phyloP scores from a whole-genome alignment of 1,284 basidiomycete species.

The Rhodotorula sp. region DNA sequence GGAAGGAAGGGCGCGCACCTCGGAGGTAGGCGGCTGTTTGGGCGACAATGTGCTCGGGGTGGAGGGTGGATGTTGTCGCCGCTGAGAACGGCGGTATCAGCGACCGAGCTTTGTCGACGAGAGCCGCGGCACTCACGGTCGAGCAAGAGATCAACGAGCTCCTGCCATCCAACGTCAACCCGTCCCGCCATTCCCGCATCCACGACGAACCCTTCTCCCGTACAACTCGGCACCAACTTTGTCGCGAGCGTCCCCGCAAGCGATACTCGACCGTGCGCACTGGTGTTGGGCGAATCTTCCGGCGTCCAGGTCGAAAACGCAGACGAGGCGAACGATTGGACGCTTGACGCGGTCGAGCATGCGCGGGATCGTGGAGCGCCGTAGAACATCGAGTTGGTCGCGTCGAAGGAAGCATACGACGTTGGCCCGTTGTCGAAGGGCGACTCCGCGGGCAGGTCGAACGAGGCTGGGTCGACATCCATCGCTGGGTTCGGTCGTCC shows the following conservation, averaged over 20 bases:
- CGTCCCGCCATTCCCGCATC: not conserved
- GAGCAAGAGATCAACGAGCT: constrained; percentile 22
- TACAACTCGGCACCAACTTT: not conserved
- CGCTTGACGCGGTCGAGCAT: constrained; percentile 18
- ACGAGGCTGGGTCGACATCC: too few relatives aligned
- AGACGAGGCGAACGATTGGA: constrained; percentile 13
- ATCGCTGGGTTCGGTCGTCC: too few relatives aligned
- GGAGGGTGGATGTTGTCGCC: not conserved
- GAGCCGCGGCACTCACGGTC: constrained; percentile 10
- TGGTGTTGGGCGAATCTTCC: constrained; percentile 1
- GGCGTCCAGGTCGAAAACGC: constrained; percentile 3
- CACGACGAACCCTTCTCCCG: constrained; percentile 8
- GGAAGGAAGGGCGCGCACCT: not conserved
- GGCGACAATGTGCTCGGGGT: not conserved
- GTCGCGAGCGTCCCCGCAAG: not conserved
- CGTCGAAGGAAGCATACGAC: not conserved
- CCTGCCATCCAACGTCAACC: constrained; percentile 11
- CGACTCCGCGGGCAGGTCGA: too few relatives aligned
- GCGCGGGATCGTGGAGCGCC: constrained; percentile 9
- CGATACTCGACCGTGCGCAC: not conserved
- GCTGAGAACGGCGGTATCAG: not conserved
- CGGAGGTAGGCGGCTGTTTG: not conserved
- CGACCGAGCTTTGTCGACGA: not conserved
- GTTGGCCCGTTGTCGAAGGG: too few relatives aligned
- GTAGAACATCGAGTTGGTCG: not conserved